phyloP scores from a whole-genome alignment of 192 early-diverging fungal species.

The Rhizophagus sp. region DNA sequence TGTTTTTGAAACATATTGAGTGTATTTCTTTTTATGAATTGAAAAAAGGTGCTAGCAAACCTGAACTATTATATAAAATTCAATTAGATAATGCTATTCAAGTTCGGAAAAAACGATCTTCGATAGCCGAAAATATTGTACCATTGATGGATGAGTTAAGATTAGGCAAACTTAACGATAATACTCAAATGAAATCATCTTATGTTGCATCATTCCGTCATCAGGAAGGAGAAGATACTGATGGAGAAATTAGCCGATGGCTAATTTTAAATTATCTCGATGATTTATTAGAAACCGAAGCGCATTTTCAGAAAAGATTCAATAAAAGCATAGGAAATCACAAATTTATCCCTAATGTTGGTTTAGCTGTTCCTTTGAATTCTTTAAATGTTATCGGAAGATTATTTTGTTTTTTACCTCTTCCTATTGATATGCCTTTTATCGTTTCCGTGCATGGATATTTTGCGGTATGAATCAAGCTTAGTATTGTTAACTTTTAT shows the following conservation, averaged over 20 bases:
- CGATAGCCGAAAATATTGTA: not conserved
- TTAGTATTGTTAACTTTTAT: not conserved
- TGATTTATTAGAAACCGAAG: conserved; percentile 15
- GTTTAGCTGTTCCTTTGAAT: conserved; percentile 32
- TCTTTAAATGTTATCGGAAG: conserved; percentile 22
- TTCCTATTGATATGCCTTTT: conserved; percentile 35
- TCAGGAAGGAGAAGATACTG: not conserved
- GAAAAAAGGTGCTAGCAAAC: not conserved
- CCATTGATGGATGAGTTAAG: conserved; percentile 3
- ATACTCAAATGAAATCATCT: not conserved
- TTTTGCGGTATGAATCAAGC: conserved; percentile 35
- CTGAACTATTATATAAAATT: conserved; percentile 29
- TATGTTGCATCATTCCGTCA: not conserved
- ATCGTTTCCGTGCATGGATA: conserved; percentile 42
- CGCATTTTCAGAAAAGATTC: conserved; percentile 15
- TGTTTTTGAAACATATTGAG: conserved; percentile 41
- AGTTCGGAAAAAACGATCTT: conserved; percentile 15
- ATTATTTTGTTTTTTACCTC: conserved; percentile 45
- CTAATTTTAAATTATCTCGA: conserved; percentile 32
- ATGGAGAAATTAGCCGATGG: conserved; percentile 1
- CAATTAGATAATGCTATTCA: conserved; percentile 31
- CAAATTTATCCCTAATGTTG: conserved; percentile 44
- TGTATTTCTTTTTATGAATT: conserved; percentile 38
- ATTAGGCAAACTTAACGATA: not conserved
- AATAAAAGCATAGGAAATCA: conserved; percentile 14